A percentile compares a stretch with the other conserved stretches of the same genome.
These are phyloP conservation scores for Pseudopyricularia javanii DNA, from an alignment of 2,329 filamentous ascomycete genomes.

Conservation along the genomic window DNA sequence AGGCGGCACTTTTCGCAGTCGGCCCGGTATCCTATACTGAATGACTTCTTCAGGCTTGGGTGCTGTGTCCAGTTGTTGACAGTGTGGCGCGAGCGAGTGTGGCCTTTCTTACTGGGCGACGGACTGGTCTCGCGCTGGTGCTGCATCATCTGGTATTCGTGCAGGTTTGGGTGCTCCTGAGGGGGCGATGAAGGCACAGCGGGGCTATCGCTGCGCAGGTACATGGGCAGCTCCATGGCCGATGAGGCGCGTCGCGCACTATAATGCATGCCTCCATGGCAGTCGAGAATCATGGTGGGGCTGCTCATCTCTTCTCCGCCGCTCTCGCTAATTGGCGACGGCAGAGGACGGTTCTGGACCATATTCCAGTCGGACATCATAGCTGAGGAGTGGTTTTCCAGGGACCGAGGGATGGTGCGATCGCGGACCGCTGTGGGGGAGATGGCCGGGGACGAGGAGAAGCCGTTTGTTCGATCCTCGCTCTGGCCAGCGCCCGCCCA, in stretches of 20 bases:
- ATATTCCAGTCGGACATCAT: slow-evolving; percentile 34
- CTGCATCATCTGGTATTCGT: slow-evolving; percentile 2
- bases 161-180: slow-evolving; percentile 1
- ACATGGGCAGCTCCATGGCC: slow-evolving; percentile 14
- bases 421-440: slow-evolving; percentile 15
- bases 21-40: slow-evolving; percentile 67
- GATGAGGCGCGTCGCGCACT: slow-evolving; percentile 21
- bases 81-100: slow-evolving; percentile 46
- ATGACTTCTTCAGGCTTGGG: slow-evolving; percentile 54
- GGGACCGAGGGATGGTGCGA: slow-evolving; percentile 33
- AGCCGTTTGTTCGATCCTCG: not conserved
- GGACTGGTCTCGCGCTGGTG: slow-evolving; percentile 20
- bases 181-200: not conserved
- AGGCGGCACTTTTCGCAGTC: slow-evolving; percentile 68
- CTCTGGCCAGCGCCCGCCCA: slow-evolving; percentile 24
- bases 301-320: slow-evolving; percentile 31
- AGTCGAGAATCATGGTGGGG: slow-evolving; percentile 25
- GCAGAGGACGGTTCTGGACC: slow-evolving; percentile 39
- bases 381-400: slow-evolving; percentile 19
- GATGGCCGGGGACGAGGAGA: not conserved
- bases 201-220: not conserved
- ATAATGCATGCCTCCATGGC: slow-evolving; percentile 17
- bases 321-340: slow-evolving; percentile 47
- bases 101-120: slow-evolving; percentile 37
- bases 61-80: slow-evolving; percentile 48